Conservation (phyloP, 306 rosid genomes). For the Trifolium fragiferum region DNA sequence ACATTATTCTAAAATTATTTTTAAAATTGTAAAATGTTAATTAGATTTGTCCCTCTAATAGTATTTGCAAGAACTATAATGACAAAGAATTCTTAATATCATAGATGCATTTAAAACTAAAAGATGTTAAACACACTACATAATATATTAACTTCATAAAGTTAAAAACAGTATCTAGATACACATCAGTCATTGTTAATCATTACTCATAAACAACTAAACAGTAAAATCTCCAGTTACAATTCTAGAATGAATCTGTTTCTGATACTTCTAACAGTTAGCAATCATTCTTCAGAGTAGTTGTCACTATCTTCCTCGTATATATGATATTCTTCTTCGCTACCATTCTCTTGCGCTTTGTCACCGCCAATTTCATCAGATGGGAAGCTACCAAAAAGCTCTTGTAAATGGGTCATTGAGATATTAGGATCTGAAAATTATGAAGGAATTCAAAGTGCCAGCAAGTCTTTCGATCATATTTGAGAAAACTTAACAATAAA, state of each 20-base stretch:
- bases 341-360: constrained; percentile 42
- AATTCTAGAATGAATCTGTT: background rate
- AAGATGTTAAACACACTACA: too few relatives aligned
- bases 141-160: too few relatives aligned
- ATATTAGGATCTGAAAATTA: constrained; percentile 59
- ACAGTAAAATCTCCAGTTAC: background rate
- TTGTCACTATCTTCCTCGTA: constrained; percentile 67
- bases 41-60: too few relatives aligned
- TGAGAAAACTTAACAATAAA: constrained; percentile 2
- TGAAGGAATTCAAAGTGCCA: constrained; percentile 54
- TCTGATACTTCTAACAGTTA: background rate
- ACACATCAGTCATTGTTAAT: too few relatives aligned
- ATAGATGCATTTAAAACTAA: background rate
- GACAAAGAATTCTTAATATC: background rate
- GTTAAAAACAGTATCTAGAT: too few relatives aligned
- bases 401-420: constrained; percentile 79
- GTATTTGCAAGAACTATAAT: background rate
- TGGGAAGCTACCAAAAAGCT: constrained; percentile 85
- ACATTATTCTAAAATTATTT: too few relatives aligned
- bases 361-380: constrained; percentile 39
- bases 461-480: constrained; percentile 22
- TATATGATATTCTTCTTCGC: constrained; percentile 74
- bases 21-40: too few relatives aligned
- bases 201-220: too few relatives aligned
- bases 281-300: constrained; percentile 51